A percentile compares a stretch with the other conserved stretches of the same genome.
Evolutionary conservation across 139 green algal species (phyloP).

Genomic region (Coelastrella sp.): DNA sequence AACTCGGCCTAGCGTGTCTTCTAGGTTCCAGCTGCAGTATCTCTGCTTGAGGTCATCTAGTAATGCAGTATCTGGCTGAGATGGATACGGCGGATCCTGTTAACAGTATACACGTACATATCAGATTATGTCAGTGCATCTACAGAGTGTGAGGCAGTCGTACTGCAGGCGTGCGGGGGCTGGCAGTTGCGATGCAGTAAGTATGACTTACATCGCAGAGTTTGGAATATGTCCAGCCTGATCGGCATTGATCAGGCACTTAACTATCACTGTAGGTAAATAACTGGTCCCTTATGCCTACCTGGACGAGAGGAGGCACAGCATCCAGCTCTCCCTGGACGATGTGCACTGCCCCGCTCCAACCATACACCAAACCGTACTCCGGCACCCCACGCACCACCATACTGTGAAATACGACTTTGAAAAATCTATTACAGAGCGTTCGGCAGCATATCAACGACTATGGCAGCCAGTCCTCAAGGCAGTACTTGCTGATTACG

Average conservation of each 20-base stretch:
- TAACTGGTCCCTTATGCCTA: not conserved
- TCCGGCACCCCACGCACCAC: constrained; percentile 4
- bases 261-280: not conserved
- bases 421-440: too few relatives aligned
- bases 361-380: constrained; percentile 17
- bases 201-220: too few relatives aligned
- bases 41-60: constrained; percentile 55
- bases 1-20: not conserved
- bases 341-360: not conserved
- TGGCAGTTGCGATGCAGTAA: too few relatives aligned
- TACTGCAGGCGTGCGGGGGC: too few relatives aligned
- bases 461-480: too few relatives aligned
- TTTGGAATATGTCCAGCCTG: too few relatives aligned
- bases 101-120: too few relatives aligned
- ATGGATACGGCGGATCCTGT: constrained; percentile 36
- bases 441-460: too few relatives aligned
- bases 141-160: too few relatives aligned
- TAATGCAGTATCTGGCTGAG: constrained; percentile 12
- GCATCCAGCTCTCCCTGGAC: constrained; percentile 12
- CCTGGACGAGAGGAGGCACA: constrained; percentile 40
- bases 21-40: constrained; percentile 27
- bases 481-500: too few relatives aligned
- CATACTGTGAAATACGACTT: not conserved
- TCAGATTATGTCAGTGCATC: too few relatives aligned
- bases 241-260: too few relatives aligned